Evolutionary conservation across 2,329 filamentous ascomycete species (phyloP).

Genomic region (Cyphellophora attinorum): DNA sequence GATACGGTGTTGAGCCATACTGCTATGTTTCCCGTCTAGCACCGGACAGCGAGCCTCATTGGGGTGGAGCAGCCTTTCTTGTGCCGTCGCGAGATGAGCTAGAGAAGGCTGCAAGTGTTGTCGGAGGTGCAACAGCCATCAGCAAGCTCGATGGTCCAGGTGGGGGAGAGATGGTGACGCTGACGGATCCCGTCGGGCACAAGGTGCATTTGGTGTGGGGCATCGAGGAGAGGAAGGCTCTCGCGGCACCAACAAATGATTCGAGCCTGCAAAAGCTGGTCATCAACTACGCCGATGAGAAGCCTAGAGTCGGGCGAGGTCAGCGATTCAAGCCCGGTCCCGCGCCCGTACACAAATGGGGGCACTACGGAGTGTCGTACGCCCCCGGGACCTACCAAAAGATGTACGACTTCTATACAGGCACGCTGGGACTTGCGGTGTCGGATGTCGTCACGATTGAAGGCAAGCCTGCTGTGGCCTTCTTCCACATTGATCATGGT

Average conservation of each 20-base stretch:
- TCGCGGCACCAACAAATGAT: no score
- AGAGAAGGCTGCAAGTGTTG: conserved; percentile 16
- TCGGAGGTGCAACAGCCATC: no score
- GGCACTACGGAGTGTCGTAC: conserved; percentile 36
- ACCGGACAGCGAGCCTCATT: conserved; percentile 5
- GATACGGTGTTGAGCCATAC: conserved; percentile 13
- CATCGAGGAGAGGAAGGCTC: no score
- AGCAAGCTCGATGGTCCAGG: no score
- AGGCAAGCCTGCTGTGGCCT: conserved; percentile 26
- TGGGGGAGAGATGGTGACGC: no score
- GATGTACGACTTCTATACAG: conserved; percentile 32
- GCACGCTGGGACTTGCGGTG: conserved; percentile 35
- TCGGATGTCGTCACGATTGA: conserved; percentile 32
- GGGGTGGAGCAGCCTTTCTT: conserved; percentile 10
- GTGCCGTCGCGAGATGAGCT: conserved; percentile 10
- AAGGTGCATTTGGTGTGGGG: no score
- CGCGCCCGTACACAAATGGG: conserved; percentile 38
- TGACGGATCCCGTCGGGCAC: no score
- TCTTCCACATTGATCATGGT: conserved; percentile 42
- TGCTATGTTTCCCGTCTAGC: conserved; percentile 10
- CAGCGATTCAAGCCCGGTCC: conserved; percentile 35
- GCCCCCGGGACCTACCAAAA: conserved; percentile 21
- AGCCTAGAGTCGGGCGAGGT: no score
- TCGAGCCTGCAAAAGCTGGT: no score
- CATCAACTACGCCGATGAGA: no score